These are phyloP conservation scores for Lactifluus subvellereus DNA, from an alignment of 768 basidiomycete genomes.

Conservation along the genomic window DNA sequence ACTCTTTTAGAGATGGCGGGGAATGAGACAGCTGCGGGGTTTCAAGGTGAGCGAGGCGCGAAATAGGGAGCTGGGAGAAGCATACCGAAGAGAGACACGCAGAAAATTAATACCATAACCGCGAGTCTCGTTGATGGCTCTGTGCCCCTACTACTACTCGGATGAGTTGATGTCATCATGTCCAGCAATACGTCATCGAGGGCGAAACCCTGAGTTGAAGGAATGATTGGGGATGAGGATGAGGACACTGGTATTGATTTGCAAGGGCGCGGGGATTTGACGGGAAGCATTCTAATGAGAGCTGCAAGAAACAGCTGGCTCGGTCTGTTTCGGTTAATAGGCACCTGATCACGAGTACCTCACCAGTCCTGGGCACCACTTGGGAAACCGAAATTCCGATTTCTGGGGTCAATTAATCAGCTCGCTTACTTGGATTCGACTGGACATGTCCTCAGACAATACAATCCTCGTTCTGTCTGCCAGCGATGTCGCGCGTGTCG, in stretches of 20 bases:
- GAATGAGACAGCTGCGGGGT: constrained; percentile 56
- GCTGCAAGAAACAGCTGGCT: too few relatives aligned
- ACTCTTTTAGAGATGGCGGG: constrained; percentile 56
- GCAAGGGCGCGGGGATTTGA: background rate
- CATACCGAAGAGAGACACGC: constrained; percentile 60
- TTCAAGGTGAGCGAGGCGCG: background rate
- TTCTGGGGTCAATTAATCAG: background rate
- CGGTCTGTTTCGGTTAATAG: background rate
- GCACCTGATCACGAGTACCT: constrained; percentile 1
- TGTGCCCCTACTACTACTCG: background rate
- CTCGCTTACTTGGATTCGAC: background rate
- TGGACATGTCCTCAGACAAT: background rate
- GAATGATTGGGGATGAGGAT: background rate
- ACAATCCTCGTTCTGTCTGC: constrained; percentile 53
- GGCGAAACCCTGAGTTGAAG: too few relatives aligned
- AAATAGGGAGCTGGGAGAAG: constrained; percentile 5
- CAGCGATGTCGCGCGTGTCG: constrained; percentile 48
- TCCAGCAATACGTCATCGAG: background rate
- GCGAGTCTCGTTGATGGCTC: constrained; percentile 6
- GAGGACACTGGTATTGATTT: background rate
- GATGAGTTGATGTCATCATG: background rate
- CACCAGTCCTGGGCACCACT: constrained; percentile 1
- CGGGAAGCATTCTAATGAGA: background rate
- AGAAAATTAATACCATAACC: constrained; percentile 48
- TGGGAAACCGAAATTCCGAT: too few relatives aligned